Evolutionary conservation across 768 basidiomycete genomes (phyloP).

Genomic region (Chalciporus piperatus): DNA sequence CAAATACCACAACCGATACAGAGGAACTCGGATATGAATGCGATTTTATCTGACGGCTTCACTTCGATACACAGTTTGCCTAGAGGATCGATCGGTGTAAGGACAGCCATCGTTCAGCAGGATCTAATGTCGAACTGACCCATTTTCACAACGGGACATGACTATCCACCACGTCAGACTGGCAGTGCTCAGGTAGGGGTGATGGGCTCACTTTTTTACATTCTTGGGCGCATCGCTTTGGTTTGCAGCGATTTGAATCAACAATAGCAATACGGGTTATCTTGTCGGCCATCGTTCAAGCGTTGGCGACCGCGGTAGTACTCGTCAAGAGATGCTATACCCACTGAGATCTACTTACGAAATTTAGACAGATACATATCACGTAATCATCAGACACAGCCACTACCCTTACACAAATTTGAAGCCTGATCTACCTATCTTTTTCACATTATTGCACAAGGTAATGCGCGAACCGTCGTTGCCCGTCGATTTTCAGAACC

Average conservation of each 20-base stretch:
- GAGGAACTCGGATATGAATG: conserved; percentile 97
- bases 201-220: conserved; percentile 79
- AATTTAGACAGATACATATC: neutral
- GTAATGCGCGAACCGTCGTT: too few relatives aligned
- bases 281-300: conserved; percentile 74
- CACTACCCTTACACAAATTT: neutral
- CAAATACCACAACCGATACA: conserved; percentile 99
- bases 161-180: conserved; percentile 38
- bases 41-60: conserved; percentile 92
- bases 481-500: too few relatives aligned
- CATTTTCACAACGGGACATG: conserved; percentile 98
- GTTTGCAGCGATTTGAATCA: conserved; percentile 90
- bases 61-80: conserved; percentile 99
- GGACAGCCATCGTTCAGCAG: neutral
- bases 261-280: conserved; percentile 98
- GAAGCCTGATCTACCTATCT: too few relatives aligned
- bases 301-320: conserved; percentile 1
- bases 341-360: neutral
- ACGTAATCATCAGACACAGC: neutral
- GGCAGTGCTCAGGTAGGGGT: conserved; percentile 1
- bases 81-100: conserved; percentile 26
- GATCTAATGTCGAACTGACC: conserved; percentile 45
- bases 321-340: neutral
- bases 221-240: conserved; percentile 95
- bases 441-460: too few relatives aligned